Evolutionary conservation across 2,329 filamentous ascomycete species (phyloP).

Genomic region (Boeremia lycopersici): DNA sequence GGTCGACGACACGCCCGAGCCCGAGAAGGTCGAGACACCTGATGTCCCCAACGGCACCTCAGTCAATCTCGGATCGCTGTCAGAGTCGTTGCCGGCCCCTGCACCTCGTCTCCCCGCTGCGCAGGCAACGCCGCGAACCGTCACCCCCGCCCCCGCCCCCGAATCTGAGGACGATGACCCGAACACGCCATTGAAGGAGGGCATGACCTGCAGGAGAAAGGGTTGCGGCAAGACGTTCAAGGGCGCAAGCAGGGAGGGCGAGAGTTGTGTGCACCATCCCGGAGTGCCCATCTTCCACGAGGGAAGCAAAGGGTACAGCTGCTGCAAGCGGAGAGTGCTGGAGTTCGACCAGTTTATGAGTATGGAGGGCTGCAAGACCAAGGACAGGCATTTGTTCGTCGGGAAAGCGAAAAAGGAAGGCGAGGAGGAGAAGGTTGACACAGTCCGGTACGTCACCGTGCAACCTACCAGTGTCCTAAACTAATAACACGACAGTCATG

Average conservation of each 20-base stretch:
- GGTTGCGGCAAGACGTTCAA: constrained; percentile 73
- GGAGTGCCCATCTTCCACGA: constrained; percentile 95
- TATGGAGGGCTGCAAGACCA: constrained; percentile 87
- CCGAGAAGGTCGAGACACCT: constrained; percentile 56
- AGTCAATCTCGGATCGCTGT: constrained; percentile 40
- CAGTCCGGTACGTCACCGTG: constrained; percentile 65
- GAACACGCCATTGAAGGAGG: constrained; percentile 71
- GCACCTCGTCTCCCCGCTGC: constrained; percentile 42
- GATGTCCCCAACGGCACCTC: constrained; percentile 49
- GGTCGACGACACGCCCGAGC: constrained; percentile 71
- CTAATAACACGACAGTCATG: constrained; percentile 60
- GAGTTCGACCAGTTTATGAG: constrained; percentile 99
- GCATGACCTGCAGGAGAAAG: constrained; percentile 76
- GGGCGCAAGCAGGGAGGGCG: constrained; percentile 60
- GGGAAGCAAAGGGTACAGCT: constrained; percentile 95
- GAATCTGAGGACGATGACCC: constrained; percentile 85
- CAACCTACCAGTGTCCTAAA: background rate
- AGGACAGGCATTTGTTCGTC: constrained; percentile 82
- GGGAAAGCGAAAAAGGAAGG: constrained; percentile 73
- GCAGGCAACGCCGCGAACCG: constrained; percentile 31
- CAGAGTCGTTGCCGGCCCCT: constrained; percentile 40
- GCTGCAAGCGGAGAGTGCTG: constrained; percentile 91
- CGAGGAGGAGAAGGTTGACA: constrained; percentile 76
- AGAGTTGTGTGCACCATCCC: constrained; percentile 87
- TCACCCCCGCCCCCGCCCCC: constrained; percentile 46